These are phyloP conservation scores for Solanum verrucosum DNA, from an alignment of 257 asterid genomes.

Conservation along the genomic window DNA sequence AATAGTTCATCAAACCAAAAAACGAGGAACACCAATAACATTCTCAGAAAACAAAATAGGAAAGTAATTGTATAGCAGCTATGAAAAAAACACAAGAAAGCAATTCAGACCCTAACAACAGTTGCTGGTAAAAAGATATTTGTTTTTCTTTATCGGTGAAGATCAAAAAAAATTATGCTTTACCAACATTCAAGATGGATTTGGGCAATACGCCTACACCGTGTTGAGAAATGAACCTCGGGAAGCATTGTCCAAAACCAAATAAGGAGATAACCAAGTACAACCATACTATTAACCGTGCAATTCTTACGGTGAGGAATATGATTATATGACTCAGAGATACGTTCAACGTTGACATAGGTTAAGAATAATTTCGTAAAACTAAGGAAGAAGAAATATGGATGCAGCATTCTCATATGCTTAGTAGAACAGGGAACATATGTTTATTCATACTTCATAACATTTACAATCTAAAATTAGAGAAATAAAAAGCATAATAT, in stretches of 20 bases:
- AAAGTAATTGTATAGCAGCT: background rate
- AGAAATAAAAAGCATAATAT: background rate
- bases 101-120: background rate
- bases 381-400: background rate
- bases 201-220: background rate
- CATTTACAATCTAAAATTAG: background rate
- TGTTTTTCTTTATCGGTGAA: background rate
- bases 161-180: background rate
- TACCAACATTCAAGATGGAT: background rate
- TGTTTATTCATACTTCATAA: background rate
- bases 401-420: background rate
- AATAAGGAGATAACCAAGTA: background rate
- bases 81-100: background rate
- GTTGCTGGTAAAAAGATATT: background rate
- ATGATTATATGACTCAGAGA: background rate
- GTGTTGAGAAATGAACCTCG: background rate
- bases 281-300: background rate
- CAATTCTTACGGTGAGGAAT: background rate
- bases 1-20: constrained; percentile 5
- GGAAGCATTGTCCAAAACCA: background rate
- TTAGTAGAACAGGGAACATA: background rate
- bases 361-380: background rate
- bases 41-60: background rate
- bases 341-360: background rate
- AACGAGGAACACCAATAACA: background rate